phyloP scores from a whole-genome alignment of 441 rosid genomes.

The Gossypium davidsonii region DNA sequence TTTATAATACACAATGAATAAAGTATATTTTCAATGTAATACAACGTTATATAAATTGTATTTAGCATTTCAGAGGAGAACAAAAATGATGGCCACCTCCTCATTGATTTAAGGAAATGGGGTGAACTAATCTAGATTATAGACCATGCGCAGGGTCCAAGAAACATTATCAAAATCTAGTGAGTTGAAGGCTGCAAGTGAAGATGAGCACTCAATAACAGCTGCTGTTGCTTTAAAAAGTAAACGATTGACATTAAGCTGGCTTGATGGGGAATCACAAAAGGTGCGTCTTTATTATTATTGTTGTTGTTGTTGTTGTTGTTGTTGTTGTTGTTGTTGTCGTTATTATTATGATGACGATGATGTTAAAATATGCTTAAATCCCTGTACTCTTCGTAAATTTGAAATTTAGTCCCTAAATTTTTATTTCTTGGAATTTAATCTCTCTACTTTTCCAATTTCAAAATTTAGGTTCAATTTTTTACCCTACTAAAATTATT shows the following conservation, averaged over 20 bases:
- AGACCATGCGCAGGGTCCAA: constrained; percentile 91
- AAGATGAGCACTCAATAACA: constrained; percentile 35
- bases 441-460: too few species aligned
- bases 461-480: too few species aligned
- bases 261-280: constrained; percentile 97
- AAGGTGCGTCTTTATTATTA: constrained; percentile 38
- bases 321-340: too few species aligned
- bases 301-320: too few species aligned
- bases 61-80: neutral
- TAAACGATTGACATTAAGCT: constrained; percentile 71
- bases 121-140: constrained; percentile 34
- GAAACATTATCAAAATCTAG: constrained; percentile 41
- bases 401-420: too few species aligned
- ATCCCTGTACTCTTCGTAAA: too few species aligned
- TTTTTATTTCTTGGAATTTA: too few species aligned
- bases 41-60: neutral
- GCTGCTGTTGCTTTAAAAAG: constrained; percentile 47
- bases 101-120: constrained; percentile 21
- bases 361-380: too few species aligned
- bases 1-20: too few species aligned
- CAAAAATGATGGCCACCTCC: neutral
- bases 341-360: too few species aligned
- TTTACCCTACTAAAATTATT: too few species aligned
- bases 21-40: neutral
- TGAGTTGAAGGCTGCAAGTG: constrained; percentile 31